Conservation (phyloP, 352 stramenopile species). For the Phytophthora multivora region DNA sequence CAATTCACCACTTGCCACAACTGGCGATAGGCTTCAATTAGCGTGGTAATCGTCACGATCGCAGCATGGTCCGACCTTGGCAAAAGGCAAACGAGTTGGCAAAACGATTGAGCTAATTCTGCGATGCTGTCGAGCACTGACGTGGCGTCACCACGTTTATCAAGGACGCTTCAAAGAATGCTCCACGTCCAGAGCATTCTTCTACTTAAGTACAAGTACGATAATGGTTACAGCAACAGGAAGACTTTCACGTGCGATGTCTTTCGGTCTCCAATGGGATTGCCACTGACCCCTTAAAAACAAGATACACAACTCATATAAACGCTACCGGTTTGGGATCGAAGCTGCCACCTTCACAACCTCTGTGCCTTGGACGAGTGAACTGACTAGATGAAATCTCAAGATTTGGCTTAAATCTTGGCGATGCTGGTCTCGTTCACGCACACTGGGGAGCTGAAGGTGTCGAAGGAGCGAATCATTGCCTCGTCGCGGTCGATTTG, state of each 20-base stretch:
- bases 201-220: neutral
- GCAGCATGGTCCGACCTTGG: constrained; percentile 5
- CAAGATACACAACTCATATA: constrained; percentile 11
- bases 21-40: neutral
- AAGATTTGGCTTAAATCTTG: constrained; percentile 30
- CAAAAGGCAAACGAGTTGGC: constrained; percentile 4
- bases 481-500: constrained; percentile 26
- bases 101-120: constrained; percentile 11
- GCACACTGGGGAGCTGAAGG: constrained; percentile 29
- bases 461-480: constrained; percentile 34
- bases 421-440: constrained; percentile 36
- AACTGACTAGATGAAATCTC: neutral
- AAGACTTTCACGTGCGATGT: constrained; percentile 3
- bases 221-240: neutral
- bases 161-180: constrained; percentile 16
- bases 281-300: constrained; percentile 23
- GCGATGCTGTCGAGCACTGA: constrained; percentile 2
- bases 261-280: constrained; percentile 12
- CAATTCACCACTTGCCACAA: too few species aligned
- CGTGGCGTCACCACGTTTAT: neutral
- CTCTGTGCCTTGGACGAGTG: neutral
- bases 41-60: neutral
- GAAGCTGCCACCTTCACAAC: neutral
- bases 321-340: constrained; percentile 12
- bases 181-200: neutral